These are phyloP conservation scores for Tritrichomonas foetus DNA, from an alignment of 208 protist species.

Conservation along the genomic window DNA sequence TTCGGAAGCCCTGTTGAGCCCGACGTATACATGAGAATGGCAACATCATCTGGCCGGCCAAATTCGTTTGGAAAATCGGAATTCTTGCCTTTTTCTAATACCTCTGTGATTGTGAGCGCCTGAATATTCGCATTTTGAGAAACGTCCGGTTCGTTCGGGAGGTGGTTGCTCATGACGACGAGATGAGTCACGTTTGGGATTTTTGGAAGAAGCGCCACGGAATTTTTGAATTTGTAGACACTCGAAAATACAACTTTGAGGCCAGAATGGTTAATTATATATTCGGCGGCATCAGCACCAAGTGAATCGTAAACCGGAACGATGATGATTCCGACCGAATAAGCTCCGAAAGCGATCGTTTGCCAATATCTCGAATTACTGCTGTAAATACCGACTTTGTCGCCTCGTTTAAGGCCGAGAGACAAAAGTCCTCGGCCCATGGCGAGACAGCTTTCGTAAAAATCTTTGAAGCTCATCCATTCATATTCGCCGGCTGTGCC, in stretches of 20 bases:
- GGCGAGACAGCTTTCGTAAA: not conserved
- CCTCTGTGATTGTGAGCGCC: not conserved
- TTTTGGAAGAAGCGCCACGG: not conserved
- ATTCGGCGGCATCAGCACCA: not conserved
- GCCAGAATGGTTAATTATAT: not conserved
- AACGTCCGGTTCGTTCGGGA: not conserved
- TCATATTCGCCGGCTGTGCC: not conserved
- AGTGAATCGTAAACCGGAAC: slow-evolving; percentile 28
- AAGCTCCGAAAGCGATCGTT: not conserved
- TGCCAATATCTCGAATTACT: not conserved
- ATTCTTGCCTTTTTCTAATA: not conserved
- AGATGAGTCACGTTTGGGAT: not conserved
- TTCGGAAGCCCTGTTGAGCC: slow-evolving; percentile 20
- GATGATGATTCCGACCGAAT: not conserved
- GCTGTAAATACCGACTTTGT: not conserved
- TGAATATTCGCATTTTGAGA: not conserved
- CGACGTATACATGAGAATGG: not conserved
- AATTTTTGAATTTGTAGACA: not conserved
- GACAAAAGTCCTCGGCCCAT: not conserved
- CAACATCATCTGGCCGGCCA: not conserved
- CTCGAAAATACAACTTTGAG: not conserved
- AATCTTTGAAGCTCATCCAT: not conserved
- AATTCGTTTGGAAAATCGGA: not conserved
- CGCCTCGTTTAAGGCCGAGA: not conserved
- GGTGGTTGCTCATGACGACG: not conserved